A percentile compares a stretch with the other conserved stretches of the same genome.
Conservation (phyloP, 2,329 filamentous ascomycete species). For the Beauveria caledonica region DNA sequence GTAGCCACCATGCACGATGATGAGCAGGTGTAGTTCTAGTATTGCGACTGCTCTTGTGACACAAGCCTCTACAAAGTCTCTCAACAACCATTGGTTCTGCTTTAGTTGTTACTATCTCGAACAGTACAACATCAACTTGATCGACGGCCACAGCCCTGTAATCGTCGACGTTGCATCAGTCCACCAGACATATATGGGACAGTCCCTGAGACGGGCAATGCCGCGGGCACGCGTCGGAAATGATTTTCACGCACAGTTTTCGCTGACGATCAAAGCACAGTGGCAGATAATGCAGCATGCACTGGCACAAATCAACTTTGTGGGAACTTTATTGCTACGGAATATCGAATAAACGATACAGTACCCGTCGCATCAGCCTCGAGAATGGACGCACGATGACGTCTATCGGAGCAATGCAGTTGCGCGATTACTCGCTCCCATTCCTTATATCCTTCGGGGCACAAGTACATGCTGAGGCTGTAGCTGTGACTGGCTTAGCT, state of each 20-base stretch:
- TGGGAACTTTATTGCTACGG: neutral
- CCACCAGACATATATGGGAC: neutral
- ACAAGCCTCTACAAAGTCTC: neutral
- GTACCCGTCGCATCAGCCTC: neutral
- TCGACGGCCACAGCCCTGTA: neutral
- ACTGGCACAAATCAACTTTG: neutral
- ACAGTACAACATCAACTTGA: neutral
- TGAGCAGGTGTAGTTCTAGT: neutral
- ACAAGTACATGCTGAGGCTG: neutral
- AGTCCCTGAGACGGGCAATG: neutral
- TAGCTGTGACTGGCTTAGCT: neutral
- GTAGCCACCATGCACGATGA: slow-evolving; percentile 3
- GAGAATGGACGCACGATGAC: neutral
- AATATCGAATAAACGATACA: neutral
- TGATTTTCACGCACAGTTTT: neutral
- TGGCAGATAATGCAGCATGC: neutral
- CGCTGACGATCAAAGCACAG: neutral
- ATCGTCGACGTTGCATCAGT: slow-evolving; percentile 1
- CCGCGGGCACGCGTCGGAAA: neutral
- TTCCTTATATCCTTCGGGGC: neutral
- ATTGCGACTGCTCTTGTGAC: neutral
- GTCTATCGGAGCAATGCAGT: neutral
- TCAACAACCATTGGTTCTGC: neutral
- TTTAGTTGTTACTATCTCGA: neutral
- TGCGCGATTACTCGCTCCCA: neutral